Evolutionary conservation across 2,329 filamentous ascomycete species (phyloP), one percentile per base, ranked within the genome.

Genomic region (Penicillium sp.): DNA sequence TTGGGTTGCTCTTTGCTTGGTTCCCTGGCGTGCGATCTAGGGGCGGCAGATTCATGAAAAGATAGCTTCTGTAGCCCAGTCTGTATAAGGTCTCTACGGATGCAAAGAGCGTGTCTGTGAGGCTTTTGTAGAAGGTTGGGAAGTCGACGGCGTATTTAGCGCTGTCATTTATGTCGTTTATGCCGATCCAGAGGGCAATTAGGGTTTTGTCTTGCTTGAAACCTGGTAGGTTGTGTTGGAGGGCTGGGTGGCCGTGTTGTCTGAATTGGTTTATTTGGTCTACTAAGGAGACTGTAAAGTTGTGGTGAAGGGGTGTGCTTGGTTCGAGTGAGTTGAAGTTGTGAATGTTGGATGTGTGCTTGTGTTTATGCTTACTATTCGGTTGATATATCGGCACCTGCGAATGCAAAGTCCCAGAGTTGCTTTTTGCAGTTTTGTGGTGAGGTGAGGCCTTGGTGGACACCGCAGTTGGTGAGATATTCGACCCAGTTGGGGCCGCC

Each of bases 331-430:
- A 46, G 46, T 25, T n/a, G n/a, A 8, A 12, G 6, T 22, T 43
- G 26, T 14, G 30, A 2, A 33, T 43, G 16, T 31, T 2, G 19
- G 38, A 19, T 22, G 2, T 19, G 2, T 7, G n/a, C n/a, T n/a
- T n/a, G 8, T 14, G 17, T 19, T 9, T 22, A n/a, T 17, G 50
- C 69, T 57, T 56, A 76, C 73, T 72, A 75, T 53, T 73, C 67
- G 9, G 70, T 70, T 7, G 77, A 77, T 17, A 82, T 75, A 53
- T 83, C 79, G 0, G 79, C 74, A 3, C 82, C 82, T 1, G 78
- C 81, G 57, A 82, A 84, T 0, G 81, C 81, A 61, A 84, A 84
- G 53, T 83, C 77, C 81, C 81, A 84, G 0, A 84, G 71, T 50
- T 83, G 78, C 11, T 69, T 72, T 10, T 72, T 58, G 61, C 82